These are phyloP conservation scores for Trifolium subterraneum DNA, from an alignment of 306 rosid species.

Conservation along the genomic window DNA sequence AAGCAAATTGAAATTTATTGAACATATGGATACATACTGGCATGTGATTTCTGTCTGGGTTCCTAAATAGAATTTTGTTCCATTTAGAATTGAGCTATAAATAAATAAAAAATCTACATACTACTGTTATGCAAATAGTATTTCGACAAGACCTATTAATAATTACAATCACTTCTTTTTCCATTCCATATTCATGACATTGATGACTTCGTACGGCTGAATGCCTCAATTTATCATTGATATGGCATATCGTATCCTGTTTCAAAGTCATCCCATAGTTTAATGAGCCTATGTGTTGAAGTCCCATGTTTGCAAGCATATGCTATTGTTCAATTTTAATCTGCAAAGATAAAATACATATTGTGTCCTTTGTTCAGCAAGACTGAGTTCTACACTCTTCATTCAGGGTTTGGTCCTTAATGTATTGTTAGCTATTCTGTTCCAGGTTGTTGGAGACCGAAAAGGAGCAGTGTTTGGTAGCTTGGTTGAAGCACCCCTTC, in stretches of 20 bases:
- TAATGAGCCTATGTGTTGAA: constrained; percentile 8
- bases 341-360: constrained; percentile 14
- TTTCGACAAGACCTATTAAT: background rate
- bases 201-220: background rate
- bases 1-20: background rate
- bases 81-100: constrained; percentile 11
- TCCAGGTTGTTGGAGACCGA: constrained; percentile 89
- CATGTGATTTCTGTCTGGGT: background rate
- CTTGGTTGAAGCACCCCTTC: constrained; percentile 91
- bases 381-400: constrained; percentile 9
- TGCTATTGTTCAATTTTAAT: constrained; percentile 3
- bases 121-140: background rate
- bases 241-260: constrained; percentile 11
- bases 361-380: constrained; percentile 24
- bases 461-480: constrained; percentile 95
- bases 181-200: background rate
- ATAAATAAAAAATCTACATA: background rate
- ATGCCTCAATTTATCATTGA: constrained; percentile 18
- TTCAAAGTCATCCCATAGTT: background rate
- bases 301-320: constrained; percentile 25
- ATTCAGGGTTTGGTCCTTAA: constrained; percentile 31
- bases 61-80: background rate
- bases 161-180: constrained; percentile 6
- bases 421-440: constrained; percentile 27
- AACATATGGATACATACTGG: background rate